Base-by-base conservation (phyloP, 805 yeast species). In the Pichia exigua region DNA sequence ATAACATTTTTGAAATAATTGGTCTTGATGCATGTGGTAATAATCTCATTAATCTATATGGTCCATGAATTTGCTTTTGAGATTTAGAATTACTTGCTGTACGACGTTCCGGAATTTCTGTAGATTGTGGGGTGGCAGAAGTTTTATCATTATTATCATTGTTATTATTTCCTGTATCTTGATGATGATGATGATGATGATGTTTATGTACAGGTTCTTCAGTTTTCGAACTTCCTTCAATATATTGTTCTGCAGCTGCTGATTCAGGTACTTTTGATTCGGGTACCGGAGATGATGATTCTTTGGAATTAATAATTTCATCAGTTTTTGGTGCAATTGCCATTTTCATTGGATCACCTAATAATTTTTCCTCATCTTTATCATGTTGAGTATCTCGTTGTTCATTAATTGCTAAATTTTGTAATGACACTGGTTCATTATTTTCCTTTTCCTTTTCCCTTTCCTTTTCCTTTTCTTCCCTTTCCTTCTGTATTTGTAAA, bases 21-120 rank as follows among this genome's bases (percentile, higher is more conserved):
- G 92, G 94, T 66, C 95, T 76, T 17, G 94, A 73, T 9, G 92
- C 90, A 65, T 87, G 95, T 5, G 95, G 95, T 39, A 87, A 68
- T 47, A 87, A 70, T 68, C 95, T 78, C 83, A 87, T 79, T 57
- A 87, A 70, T 63, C 95, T 73, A 68, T 87, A 87, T 12, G 94
- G 92, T 8, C 95, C 95, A 61, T 85, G 90, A 24, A 85, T 80
- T 55, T 81, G 83, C 58, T 78, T 79, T 59, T 67, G 70, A 38
- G 71, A 59, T 57, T 75, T 73, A n/a, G 61, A 51, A 42, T 59
- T 46, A 24, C 62, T 40, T 5, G 63, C 58, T 35, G 68, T 70
- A 44, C 71, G 63, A 32, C 69, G 64, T 54, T 69, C 73, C 9
- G 72, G 71, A 39, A 58, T 60, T 51, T 62, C 68, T 9, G 40